Percentiles rank a stretch among this genome's conserved stretches.
Evolutionary conservation across 202 grass and related monocot genomes (phyloP).

Genomic region (Dendrocalamus latiflorus): DNA sequence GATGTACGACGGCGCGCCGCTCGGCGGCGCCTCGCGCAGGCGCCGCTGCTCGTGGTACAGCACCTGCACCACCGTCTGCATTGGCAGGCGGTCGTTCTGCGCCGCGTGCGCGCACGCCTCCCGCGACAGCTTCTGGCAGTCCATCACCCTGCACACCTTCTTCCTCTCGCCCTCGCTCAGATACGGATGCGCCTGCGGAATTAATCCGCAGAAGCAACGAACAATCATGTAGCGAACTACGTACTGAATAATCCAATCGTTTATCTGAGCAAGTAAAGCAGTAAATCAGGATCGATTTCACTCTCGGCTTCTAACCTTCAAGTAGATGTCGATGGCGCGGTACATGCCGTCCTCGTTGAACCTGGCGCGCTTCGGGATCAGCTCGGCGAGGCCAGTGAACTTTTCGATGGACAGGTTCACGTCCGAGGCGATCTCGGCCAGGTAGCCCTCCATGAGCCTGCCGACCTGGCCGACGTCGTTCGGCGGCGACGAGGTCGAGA

Average conservation of each 20-base stretch:
- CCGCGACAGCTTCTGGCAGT: conserved; percentile 81
- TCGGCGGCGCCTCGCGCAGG: conserved; percentile 45
- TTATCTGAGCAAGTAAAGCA: background rate
- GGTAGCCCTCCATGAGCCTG: conserved; percentile 84
- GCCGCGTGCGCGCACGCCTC: conserved; percentile 92
- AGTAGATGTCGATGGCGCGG: conserved; percentile 86
- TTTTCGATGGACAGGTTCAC: conserved; percentile 54
- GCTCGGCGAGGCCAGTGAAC: conserved; percentile 59
- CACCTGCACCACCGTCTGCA: conserved; percentile 82
- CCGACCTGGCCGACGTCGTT: conserved; percentile 45
- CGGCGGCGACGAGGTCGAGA: conserved; percentile 41
- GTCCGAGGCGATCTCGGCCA: conserved; percentile 81
- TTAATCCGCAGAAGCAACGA: background rate
- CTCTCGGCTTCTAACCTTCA: conserved; percentile 46
- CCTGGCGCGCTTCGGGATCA: conserved; percentile 68
- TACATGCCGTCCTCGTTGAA: conserved; percentile 92
- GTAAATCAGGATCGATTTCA: background rate
- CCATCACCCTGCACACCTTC: conserved; percentile 67
- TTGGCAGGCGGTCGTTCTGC: conserved; percentile 81
- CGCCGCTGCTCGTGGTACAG: conserved; percentile 87
- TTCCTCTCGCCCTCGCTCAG: conserved; percentile 63
- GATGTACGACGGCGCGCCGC: background rate
- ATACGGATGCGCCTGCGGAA: conserved; percentile 57
- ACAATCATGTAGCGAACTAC: background rate
- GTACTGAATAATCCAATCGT: background rate